Percentiles rank a stretch among this genome's conserved stretches.
phyloP scores from a whole-genome alignment of 1,284 basidiomycete genomes.

The Phellopilus nigrolimitatus region DNA sequence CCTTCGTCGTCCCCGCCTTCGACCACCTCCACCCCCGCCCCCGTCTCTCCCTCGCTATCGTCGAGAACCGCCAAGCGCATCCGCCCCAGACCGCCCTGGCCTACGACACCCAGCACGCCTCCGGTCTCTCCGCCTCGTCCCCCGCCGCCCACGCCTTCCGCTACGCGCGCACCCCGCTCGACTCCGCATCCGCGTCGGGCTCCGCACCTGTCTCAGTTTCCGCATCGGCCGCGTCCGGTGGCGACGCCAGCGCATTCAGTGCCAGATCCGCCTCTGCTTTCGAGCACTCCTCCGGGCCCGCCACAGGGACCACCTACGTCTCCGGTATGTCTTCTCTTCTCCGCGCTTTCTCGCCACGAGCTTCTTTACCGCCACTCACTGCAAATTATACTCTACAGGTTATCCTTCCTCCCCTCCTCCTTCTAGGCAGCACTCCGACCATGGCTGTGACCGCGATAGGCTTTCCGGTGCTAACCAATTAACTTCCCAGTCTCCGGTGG shows the following conservation, averaged over 20 bases:
- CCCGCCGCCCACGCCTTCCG: constrained; percentile 13
- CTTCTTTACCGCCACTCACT: constrained; percentile 2
- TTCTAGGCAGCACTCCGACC: constrained; percentile 19
- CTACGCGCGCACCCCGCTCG: constrained; percentile 5
- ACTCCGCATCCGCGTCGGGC: too few species aligned
- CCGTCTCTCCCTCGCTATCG: too few species aligned
- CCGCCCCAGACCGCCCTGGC: constrained; percentile 9
- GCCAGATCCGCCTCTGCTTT: constrained; percentile 5
- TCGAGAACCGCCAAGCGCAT: neutral
- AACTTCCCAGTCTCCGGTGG: constrained; percentile 11
- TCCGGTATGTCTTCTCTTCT: constrained; percentile 10
- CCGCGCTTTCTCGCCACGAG: neutral
- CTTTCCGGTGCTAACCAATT: constrained; percentile 15
- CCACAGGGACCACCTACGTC: constrained; percentile 17
- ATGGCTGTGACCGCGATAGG: constrained; percentile 6
- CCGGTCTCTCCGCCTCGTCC: too few species aligned
- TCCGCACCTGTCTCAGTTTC: too few species aligned
- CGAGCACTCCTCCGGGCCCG: constrained; percentile 14
- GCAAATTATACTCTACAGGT: constrained; percentile 5
- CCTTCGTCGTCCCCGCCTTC: too few species aligned
- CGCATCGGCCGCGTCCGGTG: constrained; percentile 10
- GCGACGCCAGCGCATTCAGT: constrained; percentile 2
- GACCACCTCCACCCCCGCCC: too few species aligned
- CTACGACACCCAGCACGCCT: too few species aligned
- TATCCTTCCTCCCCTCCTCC: constrained; percentile 21